Percentiles rank a stretch among this genome's conserved stretches.
These are phyloP conservation scores for Aspergillus tanneri DNA, from an alignment of 2,329 filamentous ascomycete genomes.

Conservation along the genomic window DNA sequence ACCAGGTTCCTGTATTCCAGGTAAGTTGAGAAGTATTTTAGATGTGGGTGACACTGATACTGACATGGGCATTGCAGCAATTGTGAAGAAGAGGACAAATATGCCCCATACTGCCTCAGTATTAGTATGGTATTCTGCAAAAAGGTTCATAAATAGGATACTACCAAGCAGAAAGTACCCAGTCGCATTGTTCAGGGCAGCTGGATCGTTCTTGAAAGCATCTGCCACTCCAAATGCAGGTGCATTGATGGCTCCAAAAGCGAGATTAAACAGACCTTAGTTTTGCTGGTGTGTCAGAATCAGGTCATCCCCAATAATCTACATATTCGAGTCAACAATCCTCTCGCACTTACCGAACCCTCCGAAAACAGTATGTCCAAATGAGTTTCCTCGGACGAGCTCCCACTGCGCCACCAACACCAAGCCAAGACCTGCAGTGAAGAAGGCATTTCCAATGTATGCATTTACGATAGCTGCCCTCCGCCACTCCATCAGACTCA, in stretches of 20 bases:
- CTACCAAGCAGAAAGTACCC: conserved; percentile 52
- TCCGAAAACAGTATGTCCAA: conserved; percentile 55
- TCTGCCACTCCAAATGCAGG: conserved; percentile 48
- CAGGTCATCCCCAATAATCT: too few species aligned
- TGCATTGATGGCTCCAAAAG: conserved; percentile 51
- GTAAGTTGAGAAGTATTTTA: too few species aligned
- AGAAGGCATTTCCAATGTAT: conserved; percentile 58
- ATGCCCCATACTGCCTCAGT: conserved; percentile 54
- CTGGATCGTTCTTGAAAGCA: conserved; percentile 45
- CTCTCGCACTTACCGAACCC: conserved; percentile 52
- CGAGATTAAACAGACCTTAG: conserved; percentile 50
- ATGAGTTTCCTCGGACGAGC: conserved; percentile 53
- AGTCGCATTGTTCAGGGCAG: conserved; percentile 50
- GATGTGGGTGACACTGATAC: too few species aligned
- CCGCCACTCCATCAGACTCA: conserved; percentile 57
- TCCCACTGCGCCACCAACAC: conserved; percentile 59
- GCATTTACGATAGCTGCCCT: conserved; percentile 53
- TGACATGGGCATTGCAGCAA: conserved; percentile 47
- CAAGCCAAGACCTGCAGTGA: conserved; percentile 52
- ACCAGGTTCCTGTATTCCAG: conserved; percentile 51
- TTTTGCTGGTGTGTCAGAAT: neutral
- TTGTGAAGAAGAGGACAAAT: conserved; percentile 48
- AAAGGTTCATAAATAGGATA: too few species aligned
- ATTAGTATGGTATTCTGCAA: too few species aligned
- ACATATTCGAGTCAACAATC: too few species aligned